Conservation (phyloP, 345 rosid species). For the Limnanthes douglasii region DNA sequence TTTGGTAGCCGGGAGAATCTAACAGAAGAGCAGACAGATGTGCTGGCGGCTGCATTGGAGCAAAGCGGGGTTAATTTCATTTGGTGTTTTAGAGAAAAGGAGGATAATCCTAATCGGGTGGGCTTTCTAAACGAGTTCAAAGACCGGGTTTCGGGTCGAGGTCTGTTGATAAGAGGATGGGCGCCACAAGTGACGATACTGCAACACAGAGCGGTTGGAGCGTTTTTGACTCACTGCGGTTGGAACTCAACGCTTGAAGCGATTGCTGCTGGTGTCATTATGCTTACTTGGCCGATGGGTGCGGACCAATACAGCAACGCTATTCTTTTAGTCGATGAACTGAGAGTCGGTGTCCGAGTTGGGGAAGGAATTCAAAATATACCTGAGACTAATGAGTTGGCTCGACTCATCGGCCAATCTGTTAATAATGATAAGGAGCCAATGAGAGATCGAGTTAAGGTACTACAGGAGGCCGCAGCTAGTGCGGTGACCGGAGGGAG, state of each 20-base stretch:
- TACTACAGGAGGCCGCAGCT: slow-evolving; percentile 22
- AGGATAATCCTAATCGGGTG: slow-evolving; percentile 20
- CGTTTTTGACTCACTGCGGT: slow-evolving; percentile 44
- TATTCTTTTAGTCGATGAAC: slow-evolving; percentile 9
- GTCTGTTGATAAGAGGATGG: slow-evolving; percentile 41
- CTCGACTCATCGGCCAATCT: slow-evolving; percentile 8
- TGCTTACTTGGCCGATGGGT: slow-evolving; percentile 22
- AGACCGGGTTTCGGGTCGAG: slow-evolving; percentile 16
- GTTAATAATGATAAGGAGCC: neutral
- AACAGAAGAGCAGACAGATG: slow-evolving; percentile 18
- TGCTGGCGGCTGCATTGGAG: slow-evolving; percentile 28
- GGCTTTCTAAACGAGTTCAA: slow-evolving; percentile 24
- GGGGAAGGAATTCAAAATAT: slow-evolving; percentile 12
- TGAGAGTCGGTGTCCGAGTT: slow-evolving; percentile 8
- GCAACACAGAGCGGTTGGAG: slow-evolving; percentile 22
- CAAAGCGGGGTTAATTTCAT: slow-evolving; percentile 20
- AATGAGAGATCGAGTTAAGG: slow-evolving; percentile 13
- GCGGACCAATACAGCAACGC: slow-evolving; percentile 16
- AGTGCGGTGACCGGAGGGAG: slow-evolving; percentile 32
- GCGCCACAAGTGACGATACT: slow-evolving; percentile 40
- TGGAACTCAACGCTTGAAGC: slow-evolving; percentile 62
- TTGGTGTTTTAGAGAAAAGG: slow-evolving; percentile 25
- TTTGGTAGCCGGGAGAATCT: slow-evolving; percentile 62
- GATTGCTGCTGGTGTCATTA: slow-evolving; percentile 11
- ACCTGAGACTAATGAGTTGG: slow-evolving; percentile 10